Evolutionary conservation across 768 basidiomycete species (phyloP).

Genomic region (Termitomyces sp.): DNA sequence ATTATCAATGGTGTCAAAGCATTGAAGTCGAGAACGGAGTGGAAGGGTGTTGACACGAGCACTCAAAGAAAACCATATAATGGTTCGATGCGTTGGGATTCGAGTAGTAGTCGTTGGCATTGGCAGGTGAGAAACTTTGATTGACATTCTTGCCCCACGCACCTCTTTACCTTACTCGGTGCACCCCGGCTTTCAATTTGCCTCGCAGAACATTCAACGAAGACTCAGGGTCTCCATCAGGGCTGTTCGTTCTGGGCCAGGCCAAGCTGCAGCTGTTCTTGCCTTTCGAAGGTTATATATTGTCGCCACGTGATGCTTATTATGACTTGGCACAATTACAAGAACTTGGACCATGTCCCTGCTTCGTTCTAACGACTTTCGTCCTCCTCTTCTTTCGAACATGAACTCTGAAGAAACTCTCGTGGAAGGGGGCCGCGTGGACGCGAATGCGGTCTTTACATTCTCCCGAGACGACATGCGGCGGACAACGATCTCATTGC

Average conservation of each 20-base stretch:
- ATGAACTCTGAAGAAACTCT: conserved; percentile 20
- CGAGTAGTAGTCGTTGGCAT: too few species aligned
- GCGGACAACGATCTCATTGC: conserved; percentile 17
- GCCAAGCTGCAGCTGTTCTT: neutral
- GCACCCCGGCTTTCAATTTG: neutral
- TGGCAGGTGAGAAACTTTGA: too few species aligned
- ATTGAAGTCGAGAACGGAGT: neutral
- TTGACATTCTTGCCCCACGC: too few species aligned
- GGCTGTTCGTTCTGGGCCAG: neutral
- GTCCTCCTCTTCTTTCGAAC: neutral
- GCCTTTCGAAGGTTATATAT: too few species aligned
- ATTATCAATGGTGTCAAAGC: neutral
- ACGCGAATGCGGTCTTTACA: conserved; percentile 15
- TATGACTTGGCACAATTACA: neutral
- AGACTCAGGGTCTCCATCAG: neutral
- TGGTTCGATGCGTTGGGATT: neutral
- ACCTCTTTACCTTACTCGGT: too few species aligned
- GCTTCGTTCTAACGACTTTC: conserved; percentile 1
- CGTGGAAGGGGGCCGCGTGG: conserved; percentile 15
- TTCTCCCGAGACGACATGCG: conserved; percentile 19
- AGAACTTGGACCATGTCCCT: neutral
- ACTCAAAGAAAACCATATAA: neutral
- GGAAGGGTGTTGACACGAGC: neutral
- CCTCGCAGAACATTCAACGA: conserved; percentile 1
- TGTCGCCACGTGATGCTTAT: conserved; percentile 10